Percentiles rank a stretch among this genome's conserved stretches.
These are phyloP conservation scores for Trypanosoma melophagium DNA, from an alignment of 208 protist genomes.

Conservation along the genomic window DNA sequence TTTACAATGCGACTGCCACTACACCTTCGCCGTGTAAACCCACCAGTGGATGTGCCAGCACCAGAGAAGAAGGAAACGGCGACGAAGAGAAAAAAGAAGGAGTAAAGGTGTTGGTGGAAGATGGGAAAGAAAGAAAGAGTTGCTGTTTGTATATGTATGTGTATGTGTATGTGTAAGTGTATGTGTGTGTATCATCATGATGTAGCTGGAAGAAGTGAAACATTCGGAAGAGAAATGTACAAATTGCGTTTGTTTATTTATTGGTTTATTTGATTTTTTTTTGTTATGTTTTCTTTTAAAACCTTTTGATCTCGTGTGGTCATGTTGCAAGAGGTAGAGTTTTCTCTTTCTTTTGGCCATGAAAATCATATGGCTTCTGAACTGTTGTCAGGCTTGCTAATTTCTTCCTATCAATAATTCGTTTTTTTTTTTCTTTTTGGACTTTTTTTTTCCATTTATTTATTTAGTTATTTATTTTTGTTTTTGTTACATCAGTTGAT, in stretches of 20 bases:
- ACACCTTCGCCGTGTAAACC: slow-evolving; percentile 64
- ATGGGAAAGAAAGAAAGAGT: slow-evolving; percentile 14
- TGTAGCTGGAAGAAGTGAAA: not conserved
- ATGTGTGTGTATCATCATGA: not conserved
- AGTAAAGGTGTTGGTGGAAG: slow-evolving; percentile 3
- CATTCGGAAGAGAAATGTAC: slow-evolving; percentile 4
- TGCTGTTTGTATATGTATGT: not conserved
- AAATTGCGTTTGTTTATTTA: not conserved
- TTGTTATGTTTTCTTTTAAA: no score
- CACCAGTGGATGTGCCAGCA: slow-evolving; percentile 65
- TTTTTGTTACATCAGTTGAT: not conserved
- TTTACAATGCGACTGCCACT: slow-evolving; percentile 71
- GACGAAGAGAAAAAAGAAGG: slow-evolving; percentile 22
- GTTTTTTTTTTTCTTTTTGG: not conserved
- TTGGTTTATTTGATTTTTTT: slow-evolving; percentile 12
- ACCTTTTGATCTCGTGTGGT: not conserved
- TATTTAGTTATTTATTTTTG: not conserved
- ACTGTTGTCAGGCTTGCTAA: not conserved
- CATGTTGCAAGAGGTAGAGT: not conserved
- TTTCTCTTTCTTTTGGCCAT: not conserved
- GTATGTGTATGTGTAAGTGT: no score
- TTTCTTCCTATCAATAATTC: not conserved
- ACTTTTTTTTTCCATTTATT: not conserved
- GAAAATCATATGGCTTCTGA: not conserved
- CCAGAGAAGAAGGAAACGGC: slow-evolving; percentile 58